phyloP scores from a whole-genome alignment of 2,329 filamentous ascomycete species.

The Cercospora sojina region DNA sequence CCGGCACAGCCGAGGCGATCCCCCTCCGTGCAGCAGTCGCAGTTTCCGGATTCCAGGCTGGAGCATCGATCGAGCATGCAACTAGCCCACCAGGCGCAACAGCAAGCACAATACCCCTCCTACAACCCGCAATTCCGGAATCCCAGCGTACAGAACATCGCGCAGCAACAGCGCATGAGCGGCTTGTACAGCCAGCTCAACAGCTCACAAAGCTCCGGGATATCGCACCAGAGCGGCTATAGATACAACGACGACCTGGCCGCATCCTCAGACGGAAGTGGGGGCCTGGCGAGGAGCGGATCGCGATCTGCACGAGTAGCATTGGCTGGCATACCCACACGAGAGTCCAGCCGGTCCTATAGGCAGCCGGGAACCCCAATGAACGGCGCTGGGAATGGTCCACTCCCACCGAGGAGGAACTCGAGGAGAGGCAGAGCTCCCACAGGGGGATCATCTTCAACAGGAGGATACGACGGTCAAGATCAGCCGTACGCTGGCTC shows the following conservation, averaged over 20 bases:
- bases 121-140: constrained; percentile 29
- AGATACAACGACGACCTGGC: constrained; percentile 49
- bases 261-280: constrained; percentile 39
- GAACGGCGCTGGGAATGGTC: constrained; percentile 50
- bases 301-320: constrained; percentile 61
- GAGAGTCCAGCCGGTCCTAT: constrained; percentile 70
- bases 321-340: constrained; percentile 60
- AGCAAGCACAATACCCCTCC: constrained; percentile 35
- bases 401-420: constrained; percentile 70
- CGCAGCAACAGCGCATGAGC: constrained; percentile 42
- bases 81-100: constrained; percentile 45
- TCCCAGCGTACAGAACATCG: constrained; percentile 33
- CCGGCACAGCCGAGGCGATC: constrained; percentile 16
- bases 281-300: constrained; percentile 59
- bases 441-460: constrained; percentile 27
- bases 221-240: constrained; percentile 43
- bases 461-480: constrained; percentile 27
- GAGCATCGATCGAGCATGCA: constrained; percentile 47
- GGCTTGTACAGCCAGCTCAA: constrained; percentile 52
- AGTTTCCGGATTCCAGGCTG: constrained; percentile 34
- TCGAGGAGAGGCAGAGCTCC: constrained; percentile 60
- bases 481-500: constrained; percentile 38
- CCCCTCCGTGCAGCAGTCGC: constrained; percentile 20
- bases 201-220: constrained; percentile 47
- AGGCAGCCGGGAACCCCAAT: constrained; percentile 57